These are phyloP conservation scores for Alternaria angustiovoidea DNA, from an alignment of 2,329 filamentous ascomycete genomes.

Conservation along the genomic window DNA sequence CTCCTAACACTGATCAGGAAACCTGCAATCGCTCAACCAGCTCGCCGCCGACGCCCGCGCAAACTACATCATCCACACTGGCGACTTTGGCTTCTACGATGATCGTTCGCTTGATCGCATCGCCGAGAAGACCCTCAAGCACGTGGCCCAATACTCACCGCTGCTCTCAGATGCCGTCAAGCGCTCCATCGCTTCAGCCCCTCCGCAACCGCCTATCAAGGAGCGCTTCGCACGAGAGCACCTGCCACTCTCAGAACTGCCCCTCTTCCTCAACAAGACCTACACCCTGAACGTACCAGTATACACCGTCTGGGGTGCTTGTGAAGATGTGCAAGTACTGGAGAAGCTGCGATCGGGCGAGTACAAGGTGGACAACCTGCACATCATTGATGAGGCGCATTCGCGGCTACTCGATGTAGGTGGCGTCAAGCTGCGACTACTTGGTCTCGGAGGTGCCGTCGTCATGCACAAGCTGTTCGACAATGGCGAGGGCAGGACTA, in stretches of 20 bases:
- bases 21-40: conserved; percentile 93
- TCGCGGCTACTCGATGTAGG: conserved; percentile 94
- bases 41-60: conserved; percentile 93
- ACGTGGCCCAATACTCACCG: conserved; percentile 98
- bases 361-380: conserved; percentile 96
- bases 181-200: conserved; percentile 70
- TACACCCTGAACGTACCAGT: conserved; percentile 94
- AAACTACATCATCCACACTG: conserved; percentile 98
- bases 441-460: conserved; percentile 93
- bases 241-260: conserved; percentile 90
- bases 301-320: conserved; percentile 98
- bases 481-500: conserved; percentile 96
- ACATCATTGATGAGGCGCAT: conserved; percentile 98
- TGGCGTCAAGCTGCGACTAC: conserved; percentile 91
- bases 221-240: conserved; percentile 81
- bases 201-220: conserved; percentile 77
- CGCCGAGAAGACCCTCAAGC: conserved; percentile 98
- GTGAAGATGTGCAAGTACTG: conserved; percentile 95
- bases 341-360: conserved; percentile 98
- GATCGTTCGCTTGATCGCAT: conserved; percentile 94
- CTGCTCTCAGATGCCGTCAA: conserved; percentile 81
- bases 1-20: conserved; percentile 69
- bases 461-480: conserved; percentile 99
- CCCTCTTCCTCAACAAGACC: conserved; percentile 85
- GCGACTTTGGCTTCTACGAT: conserved; percentile 99